Percentiles rank a stretch among this genome's conserved stretches.
Evolutionary conservation across 2,329 filamentous ascomycete species (phyloP).

Genomic region (Colletotrichum sp.): DNA sequence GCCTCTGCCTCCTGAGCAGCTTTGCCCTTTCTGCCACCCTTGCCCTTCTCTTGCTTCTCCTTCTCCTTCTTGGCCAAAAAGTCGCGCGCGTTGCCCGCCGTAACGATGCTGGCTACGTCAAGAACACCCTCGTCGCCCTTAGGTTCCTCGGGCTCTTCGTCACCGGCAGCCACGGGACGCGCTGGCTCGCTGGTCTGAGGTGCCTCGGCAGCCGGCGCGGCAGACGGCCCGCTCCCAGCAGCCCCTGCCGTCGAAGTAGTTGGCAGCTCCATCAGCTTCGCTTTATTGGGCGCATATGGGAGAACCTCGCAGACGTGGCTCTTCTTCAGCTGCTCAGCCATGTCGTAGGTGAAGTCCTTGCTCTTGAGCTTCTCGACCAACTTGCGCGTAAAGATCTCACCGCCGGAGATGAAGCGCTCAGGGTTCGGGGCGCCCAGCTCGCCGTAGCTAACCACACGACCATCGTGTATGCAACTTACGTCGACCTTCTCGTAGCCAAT

Average conservation of each 20-base stretch:
- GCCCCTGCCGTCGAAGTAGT: constrained; percentile 33
- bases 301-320: constrained; percentile 71
- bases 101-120: constrained; percentile 85
- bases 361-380: constrained; percentile 69
- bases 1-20: constrained; percentile 62
- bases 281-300: constrained; percentile 54
- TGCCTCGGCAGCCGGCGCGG: constrained; percentile 36
- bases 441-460: constrained; percentile 72
- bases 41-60: constrained; percentile 71
- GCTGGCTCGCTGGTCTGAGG: constrained; percentile 38
- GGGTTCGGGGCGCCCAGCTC: constrained; percentile 63
- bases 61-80: constrained; percentile 84
- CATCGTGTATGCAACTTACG: constrained; percentile 88
- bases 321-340: constrained; percentile 74
- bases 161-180: constrained; percentile 16
- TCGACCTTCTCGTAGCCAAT: constrained; percentile 93
- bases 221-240: neutral
- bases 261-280: constrained; percentile 54
- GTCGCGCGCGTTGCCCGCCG: constrained; percentile 80
- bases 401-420: constrained; percentile 68
- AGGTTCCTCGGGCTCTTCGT: constrained; percentile 42
- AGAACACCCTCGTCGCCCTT: constrained; percentile 69
- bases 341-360: constrained; percentile 66
- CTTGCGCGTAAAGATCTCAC: constrained; percentile 82
- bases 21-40: constrained; percentile 57